phyloP scores from a whole-genome alignment of 208 protist genomes.

The Wallacemonas rigidus region DNA sequence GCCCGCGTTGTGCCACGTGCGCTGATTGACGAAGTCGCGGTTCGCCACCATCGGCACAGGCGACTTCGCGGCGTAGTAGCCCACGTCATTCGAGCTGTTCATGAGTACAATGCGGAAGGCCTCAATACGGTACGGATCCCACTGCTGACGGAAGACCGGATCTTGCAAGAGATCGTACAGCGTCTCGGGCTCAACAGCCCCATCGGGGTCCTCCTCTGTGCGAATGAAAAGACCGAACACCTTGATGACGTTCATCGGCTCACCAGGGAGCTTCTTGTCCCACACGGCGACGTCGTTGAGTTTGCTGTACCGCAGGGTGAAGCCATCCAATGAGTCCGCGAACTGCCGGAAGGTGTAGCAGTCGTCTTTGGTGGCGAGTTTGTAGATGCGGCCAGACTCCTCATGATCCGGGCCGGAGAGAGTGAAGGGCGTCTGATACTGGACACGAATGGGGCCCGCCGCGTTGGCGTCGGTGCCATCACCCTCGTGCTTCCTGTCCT shows the following conservation, averaged over 20 bases:
- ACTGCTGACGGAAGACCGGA: constrained; percentile 69
- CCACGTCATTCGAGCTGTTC: constrained; percentile 81
- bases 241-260: constrained; percentile 83
- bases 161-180: constrained; percentile 90
- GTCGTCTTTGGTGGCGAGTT: constrained; percentile 57
- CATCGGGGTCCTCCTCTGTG: constrained; percentile 30
- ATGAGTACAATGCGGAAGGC: constrained; percentile 74
- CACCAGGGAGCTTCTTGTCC: constrained; percentile 65
- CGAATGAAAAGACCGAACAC: constrained; percentile 73
- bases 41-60: constrained; percentile 69
- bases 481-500: constrained; percentile 29
- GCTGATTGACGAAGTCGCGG: constrained; percentile 92
- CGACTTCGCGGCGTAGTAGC: constrained; percentile 90
- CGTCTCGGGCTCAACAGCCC: constrained; percentile 9
- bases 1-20: constrained; percentile 78
- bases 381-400: constrained; percentile 50
- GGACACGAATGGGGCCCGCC: constrained; percentile 21
- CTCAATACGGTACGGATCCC: constrained; percentile 77
- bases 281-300: constrained; percentile 62
- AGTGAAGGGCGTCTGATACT: constrained; percentile 66
- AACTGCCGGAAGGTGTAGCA: constrained; percentile 69
- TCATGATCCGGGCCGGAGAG: constrained; percentile 45
- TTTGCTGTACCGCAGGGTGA: constrained; percentile 51
- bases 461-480: not conserved
- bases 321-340: constrained; percentile 80